Evolutionary conservation across 2,329 filamentous ascomycete species (phyloP), one percentile per base, ranked within the genome.

Genomic region (Neonectria neomacrospora): DNA sequence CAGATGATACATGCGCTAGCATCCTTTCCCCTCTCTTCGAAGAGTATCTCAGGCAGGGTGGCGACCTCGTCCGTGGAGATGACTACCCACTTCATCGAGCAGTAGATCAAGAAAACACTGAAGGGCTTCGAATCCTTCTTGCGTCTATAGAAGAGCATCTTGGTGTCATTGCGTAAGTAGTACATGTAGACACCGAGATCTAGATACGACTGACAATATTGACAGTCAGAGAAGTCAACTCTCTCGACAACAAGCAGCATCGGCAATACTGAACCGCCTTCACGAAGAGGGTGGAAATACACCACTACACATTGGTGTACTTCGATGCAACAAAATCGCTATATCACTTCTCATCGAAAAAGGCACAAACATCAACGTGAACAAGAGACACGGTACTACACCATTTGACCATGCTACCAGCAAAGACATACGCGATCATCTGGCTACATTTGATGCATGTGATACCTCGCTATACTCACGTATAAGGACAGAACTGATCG

Each of bases 31-130:
- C 53, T 0, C 9, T 52, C 4, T 8, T 55, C 1, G 9, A 2
- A 8, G 16, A 9, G 0, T 61, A 61, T 16, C 6, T 47, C 5
- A 12, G 2, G 3, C 7, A 58, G 23, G 62, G 62, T 2, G 58
- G 62, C 1, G 62, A 64, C 3, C 39, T 62, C 22, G 10, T 44
- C 2, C 22, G 11, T n/a, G 58, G 62, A 16, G 2, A 5, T 2
- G 62, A 62, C 3, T 14, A n/a, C 3, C 58, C 54, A 14, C 18
- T 62, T 0, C 48, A 64, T 3, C 9, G 39, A 30, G 62, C 53
- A 14, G 1, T 48, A 1, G 2, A 3, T 1, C 8, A 8, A 3
- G 8, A 7, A 16, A 37, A 37, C 14, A 16, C 7, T 16, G 12
- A 37, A 7, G 14, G 32, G 2, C 14, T 37, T 16, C 32, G 14